Evolutionary conservation across 2,329 filamentous ascomycete genomes (phyloP).

Genomic region (Neofusicoccum sp.): DNA sequence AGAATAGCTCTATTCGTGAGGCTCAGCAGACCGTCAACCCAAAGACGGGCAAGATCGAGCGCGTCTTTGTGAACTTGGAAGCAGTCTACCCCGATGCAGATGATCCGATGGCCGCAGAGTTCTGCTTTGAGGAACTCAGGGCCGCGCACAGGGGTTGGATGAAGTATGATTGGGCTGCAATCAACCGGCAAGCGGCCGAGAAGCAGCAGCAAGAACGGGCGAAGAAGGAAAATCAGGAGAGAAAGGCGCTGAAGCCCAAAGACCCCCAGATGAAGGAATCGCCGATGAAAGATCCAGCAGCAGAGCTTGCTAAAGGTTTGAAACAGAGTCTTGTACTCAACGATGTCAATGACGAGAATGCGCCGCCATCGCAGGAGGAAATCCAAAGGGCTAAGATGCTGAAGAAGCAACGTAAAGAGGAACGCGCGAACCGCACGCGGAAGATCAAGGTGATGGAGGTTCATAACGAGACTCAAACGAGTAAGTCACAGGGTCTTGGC

Average conservation of each 20-base stretch:
- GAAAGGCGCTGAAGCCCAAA: slow-evolving; percentile 12
- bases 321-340: slow-evolving; percentile 14
- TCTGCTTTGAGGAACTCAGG: slow-evolving; percentile 89
- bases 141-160: slow-evolving; percentile 71
- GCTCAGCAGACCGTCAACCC: slow-evolving; percentile 81
- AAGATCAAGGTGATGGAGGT: slow-evolving; percentile 70
- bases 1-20: slow-evolving; percentile 66
- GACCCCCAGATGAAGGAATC: not conserved
- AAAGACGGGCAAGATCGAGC: slow-evolving; percentile 77
- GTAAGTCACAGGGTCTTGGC: slow-evolving; percentile 52
- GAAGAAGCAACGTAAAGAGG: slow-evolving; percentile 48
- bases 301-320: slow-evolving; percentile 9
- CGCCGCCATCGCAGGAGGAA: slow-evolving; percentile 45
- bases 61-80: slow-evolving; percentile 83
- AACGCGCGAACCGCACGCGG: slow-evolving; percentile 49
- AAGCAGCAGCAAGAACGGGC: slow-evolving; percentile 15
- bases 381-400: slow-evolving; percentile 58
- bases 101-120: slow-evolving; percentile 65
- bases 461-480: slow-evolving; percentile 84
- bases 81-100: slow-evolving; percentile 78
- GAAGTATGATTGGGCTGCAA: slow-evolving; percentile 51
- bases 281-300: not conserved
- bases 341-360: slow-evolving; percentile 47
- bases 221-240: slow-evolving; percentile 5
- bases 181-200: slow-evolving; percentile 28